phyloP scores from a whole-genome alignment of 2,329 filamentous ascomycete genomes.

The Plectosphaerella cucumerina region DNA sequence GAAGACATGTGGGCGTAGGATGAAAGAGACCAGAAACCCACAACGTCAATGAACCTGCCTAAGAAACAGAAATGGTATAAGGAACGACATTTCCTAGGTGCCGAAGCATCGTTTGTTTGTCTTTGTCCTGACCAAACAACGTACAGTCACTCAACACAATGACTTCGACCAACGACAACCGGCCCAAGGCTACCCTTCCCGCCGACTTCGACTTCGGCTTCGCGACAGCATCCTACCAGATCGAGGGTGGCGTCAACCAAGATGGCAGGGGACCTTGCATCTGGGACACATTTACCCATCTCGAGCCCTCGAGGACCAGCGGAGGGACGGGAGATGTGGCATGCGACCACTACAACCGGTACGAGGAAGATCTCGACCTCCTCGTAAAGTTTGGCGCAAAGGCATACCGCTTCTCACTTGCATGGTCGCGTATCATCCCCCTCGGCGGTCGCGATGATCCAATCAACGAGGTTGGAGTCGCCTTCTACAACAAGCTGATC shows the following conservation, averaged over 20 bases:
- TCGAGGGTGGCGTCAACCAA: constrained; percentile 3
- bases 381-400: constrained; percentile 46
- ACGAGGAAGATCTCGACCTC: constrained; percentile 52
- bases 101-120: too few species aligned
- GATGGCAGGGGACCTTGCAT: constrained; percentile 2
- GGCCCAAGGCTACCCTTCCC: background rate
- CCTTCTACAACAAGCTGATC: constrained; percentile 51
- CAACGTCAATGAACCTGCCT: too few species aligned
- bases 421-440: constrained; percentile 48
- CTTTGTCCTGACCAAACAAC: too few species aligned
- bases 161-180: too few species aligned
- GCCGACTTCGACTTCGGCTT: constrained; percentile 6
- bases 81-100: too few species aligned
- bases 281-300: constrained; percentile 6
- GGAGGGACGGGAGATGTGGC: background rate
- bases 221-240: constrained; percentile 5
- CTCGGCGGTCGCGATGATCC: constrained; percentile 45
- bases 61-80: too few species aligned
- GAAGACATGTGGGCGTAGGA: too few species aligned
- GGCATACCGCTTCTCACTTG: constrained; percentile 47
- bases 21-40: too few species aligned
- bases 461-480: constrained; percentile 44
- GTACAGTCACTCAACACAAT: too few species aligned
- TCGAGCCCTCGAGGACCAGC: constrained; percentile 17
- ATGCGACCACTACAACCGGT: constrained; percentile 49